These are phyloP conservation scores for Neonectria neomacrospora DNA, from an alignment of 2,329 filamentous ascomycete genomes.

Conservation along the genomic window DNA sequence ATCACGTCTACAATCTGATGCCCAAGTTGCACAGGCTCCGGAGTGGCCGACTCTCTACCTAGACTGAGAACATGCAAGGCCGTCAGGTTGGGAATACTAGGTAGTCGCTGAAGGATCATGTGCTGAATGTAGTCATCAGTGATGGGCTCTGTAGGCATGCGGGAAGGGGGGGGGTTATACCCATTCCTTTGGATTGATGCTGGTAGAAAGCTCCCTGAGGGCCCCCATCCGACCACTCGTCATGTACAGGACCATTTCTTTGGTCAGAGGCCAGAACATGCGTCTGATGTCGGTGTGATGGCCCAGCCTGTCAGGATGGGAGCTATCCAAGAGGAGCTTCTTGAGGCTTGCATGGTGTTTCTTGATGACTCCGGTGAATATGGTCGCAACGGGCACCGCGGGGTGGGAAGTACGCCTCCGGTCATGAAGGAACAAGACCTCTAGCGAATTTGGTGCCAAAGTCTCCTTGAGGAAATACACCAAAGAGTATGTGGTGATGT, in stretches of 20 bases:
- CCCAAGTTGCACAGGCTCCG: constrained; percentile 12
- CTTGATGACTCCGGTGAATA: constrained; percentile 26
- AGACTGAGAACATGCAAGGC: constrained; percentile 26
- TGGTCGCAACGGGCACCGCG: constrained; percentile 20
- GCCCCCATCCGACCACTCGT: constrained; percentile 29
- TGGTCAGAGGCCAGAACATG: constrained; percentile 24
- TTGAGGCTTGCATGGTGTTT: constrained; percentile 30
- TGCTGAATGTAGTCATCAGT: constrained; percentile 21
- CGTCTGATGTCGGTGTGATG: constrained; percentile 17
- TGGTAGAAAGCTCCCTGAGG: constrained; percentile 28
- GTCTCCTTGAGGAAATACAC: constrained; percentile 29
- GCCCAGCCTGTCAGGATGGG: constrained; percentile 16
- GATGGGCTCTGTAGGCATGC: not conserved
- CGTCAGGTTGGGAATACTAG: constrained; percentile 26
- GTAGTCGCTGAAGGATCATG: constrained; percentile 26
- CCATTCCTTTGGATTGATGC: constrained; percentile 21
- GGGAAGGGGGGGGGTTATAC: constrained; percentile 12
- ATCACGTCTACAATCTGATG: constrained; percentile 31
- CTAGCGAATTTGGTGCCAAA: constrained; percentile 27
- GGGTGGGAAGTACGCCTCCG: constrained; percentile 19
- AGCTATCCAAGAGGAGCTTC: constrained; percentile 30
- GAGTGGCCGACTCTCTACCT: constrained; percentile 12
- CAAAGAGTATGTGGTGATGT: constrained; percentile 26
- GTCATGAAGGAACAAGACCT: constrained; percentile 29
- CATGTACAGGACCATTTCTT: constrained; percentile 27